Base-by-base conservation (phyloP, 164 flowering plant genomes). In the grape (Vitis vinifera) region DNA sequence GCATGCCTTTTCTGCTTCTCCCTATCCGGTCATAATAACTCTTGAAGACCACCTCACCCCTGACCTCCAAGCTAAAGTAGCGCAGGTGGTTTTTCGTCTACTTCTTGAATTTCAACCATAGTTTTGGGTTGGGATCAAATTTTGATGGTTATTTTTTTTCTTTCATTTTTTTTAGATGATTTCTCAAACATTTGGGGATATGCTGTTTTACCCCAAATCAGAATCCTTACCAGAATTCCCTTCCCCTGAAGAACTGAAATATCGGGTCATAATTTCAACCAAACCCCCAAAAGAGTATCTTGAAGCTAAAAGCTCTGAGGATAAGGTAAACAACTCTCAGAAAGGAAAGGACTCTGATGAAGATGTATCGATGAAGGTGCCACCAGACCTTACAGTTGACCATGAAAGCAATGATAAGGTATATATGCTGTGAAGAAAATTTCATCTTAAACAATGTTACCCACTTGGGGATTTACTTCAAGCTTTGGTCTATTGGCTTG, bases 31-130 rank as follows among this genome's bases (percentile, higher is more conserved):
- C 23, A 66, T 87, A 5, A 71, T 89, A 59, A 89, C 91, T 30
- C 76, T 87, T 14, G 93, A 89, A 75, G 91, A 89, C 72, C 91
- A 89, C 66, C 84, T 89, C 27, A 83, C 83, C 47, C 75, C 87
- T 7, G 76, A 76, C 59, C 91, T 87, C 68, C 91, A 81, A 62
- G 81, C 81, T 56, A 83, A 86, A 82, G 91, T 77, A 11, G 87
- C 89, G 17, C 73, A 83, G 85, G 89, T 83, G 53, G 63, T 63
- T 49, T 51, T n/a, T 37, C 7, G 23, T 71, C 44, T 55, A 1
- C 3, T 31, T 58, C 62, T 6, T 62, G 7, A 9, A 1, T 17
- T 16, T 61, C 5, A 53, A 49, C 14, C 44, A 48, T 19, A 3
- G 37, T 37, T 37, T 1, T 51, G 12, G 8, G 6, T 52, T 6